Evolutionary conservation across 1,139 yeast genomes (phyloP).

Genomic region (Protomyces inundatus): DNA sequence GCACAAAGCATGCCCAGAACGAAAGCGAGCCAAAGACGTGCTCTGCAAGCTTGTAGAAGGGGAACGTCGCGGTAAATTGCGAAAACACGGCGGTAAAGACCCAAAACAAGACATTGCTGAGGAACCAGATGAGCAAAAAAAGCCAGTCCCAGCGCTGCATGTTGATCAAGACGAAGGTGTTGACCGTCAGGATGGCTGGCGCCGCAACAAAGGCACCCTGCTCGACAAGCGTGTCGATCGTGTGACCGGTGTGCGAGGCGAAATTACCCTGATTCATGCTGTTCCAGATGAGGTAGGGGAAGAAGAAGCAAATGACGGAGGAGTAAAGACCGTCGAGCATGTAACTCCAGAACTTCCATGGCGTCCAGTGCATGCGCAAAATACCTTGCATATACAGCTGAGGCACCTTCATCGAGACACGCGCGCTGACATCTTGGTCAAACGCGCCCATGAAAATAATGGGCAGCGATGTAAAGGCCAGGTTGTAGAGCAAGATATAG

Average conservation of each 20-base stretch:
- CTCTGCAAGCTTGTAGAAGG: conserved; percentile 70
- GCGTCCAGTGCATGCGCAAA: conserved; percentile 72
- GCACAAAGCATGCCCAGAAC: conserved; percentile 77
- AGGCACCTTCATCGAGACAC: conserved; percentile 80
- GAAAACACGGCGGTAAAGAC: conserved; percentile 91
- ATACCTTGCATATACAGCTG: conserved; percentile 84
- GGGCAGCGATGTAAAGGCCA: conserved; percentile 93
- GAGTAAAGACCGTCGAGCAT: conserved; percentile 86
- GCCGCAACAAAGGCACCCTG: conserved; percentile 77
- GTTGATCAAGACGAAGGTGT: conserved; percentile 69
- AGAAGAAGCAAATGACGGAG: conserved; percentile 75
- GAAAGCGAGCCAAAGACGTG: conserved; percentile 65
- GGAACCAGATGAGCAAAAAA: conserved; percentile 53
- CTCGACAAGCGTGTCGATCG: conserved; percentile 76
- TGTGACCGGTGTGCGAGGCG: conserved; percentile 49
- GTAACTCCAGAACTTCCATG: conserved; percentile 72
- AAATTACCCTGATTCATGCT: conserved; percentile 52
- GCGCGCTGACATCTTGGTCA: conserved; percentile 87
- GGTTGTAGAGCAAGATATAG: conserved; percentile 81
- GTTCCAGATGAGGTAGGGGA: conserved; percentile 69
- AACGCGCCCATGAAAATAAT: conserved; percentile 83
- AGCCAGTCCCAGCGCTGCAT: conserved; percentile 96
- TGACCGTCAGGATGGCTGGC: conserved; percentile 74
- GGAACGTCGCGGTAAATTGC: conserved; percentile 52
- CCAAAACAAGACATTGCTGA: conserved; percentile 59